phyloP scores from a whole-genome alignment of 1,284 basidiomycete species.

The Malassezia yamatoensis region DNA sequence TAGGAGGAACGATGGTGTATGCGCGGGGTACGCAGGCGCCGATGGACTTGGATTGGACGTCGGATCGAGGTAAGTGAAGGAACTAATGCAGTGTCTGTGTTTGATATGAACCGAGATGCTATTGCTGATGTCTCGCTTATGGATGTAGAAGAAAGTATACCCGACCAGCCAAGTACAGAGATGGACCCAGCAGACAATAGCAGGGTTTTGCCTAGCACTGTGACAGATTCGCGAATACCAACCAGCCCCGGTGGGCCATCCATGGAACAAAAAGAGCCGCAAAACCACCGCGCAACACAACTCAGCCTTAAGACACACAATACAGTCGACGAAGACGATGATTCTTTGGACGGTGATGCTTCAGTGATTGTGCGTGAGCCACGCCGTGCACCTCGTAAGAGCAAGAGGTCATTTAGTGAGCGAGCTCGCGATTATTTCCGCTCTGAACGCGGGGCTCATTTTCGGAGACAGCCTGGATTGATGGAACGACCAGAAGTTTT shows the following conservation, averaged over 20 bases:
- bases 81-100: constrained; percentile 13
- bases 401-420: not conserved
- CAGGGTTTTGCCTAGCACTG: too few relatives aligned
- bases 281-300: too few relatives aligned
- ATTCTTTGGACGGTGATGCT: not conserved
- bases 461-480: constrained; percentile 2
- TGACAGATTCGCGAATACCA: too few relatives aligned
- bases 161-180: constrained; percentile 17
- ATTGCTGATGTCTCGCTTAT: constrained; percentile 14
- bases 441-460: constrained; percentile 2
- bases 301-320: too few relatives aligned
- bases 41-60: constrained; percentile 24
- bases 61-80: not conserved
- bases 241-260: too few relatives aligned
- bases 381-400: not conserved
- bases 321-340: not conserved
- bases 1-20: constrained; percentile 6
- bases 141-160: constrained; percentile 23
- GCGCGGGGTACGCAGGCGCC: constrained; percentile 31
- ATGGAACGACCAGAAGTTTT: constrained; percentile 31
- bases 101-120: constrained; percentile 4
- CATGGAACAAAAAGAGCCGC: too few relatives aligned
- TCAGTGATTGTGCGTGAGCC: not conserved
- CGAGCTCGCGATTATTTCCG: constrained; percentile 1
- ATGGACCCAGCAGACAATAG: not conserved